Conservation (phyloP, 192 early-diverging fungal species). For the Jimgerdemannia flammicorona region DNA sequence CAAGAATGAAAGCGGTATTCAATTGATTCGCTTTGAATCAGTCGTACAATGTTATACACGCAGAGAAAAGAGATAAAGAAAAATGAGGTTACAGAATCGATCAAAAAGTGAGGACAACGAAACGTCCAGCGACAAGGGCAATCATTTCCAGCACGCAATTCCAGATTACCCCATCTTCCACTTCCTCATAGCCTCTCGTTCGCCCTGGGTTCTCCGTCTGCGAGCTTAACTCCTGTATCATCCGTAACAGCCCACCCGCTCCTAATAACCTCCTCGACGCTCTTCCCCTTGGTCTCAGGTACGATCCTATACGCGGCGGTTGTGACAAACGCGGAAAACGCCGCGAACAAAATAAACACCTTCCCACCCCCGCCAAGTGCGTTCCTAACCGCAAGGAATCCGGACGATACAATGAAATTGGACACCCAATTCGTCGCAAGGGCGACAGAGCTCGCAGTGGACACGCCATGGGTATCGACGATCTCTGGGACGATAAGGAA, state of each 20-base stretch:
- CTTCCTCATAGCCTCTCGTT: too few species aligned
- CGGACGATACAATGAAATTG: slow-evolving; percentile 61
- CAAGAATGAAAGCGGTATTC: too few species aligned
- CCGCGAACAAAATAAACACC: slow-evolving; percentile 64
- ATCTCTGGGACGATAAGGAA: slow-evolving; percentile 74
- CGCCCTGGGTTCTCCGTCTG: too few species aligned
- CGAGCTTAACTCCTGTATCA: neutral
- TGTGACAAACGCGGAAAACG: slow-evolving; percentile 24
- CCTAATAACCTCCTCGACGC: slow-evolving; percentile 45
- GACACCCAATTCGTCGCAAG: slow-evolving; percentile 60
- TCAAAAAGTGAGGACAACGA: too few species aligned
- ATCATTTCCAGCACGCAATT: too few species aligned
- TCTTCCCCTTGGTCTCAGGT: slow-evolving; percentile 70
- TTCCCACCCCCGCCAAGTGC: slow-evolving; percentile 46
- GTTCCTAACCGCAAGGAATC: slow-evolving; percentile 53
- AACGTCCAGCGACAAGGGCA: too few species aligned
- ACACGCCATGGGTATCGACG: slow-evolving; percentile 63
- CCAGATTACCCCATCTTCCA: too few species aligned
- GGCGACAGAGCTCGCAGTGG: slow-evolving; percentile 61
- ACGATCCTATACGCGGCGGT: slow-evolving; percentile 46
- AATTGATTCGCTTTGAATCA: too few species aligned
- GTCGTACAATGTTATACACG: too few species aligned
- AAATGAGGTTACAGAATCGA: too few species aligned
- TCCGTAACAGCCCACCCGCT: slow-evolving; percentile 9
- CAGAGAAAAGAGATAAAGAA: too few species aligned